phyloP scores from a whole-genome alignment of 2,329 filamentous ascomycete genomes.

The Monilinia vaccinii-corymbosi region DNA sequence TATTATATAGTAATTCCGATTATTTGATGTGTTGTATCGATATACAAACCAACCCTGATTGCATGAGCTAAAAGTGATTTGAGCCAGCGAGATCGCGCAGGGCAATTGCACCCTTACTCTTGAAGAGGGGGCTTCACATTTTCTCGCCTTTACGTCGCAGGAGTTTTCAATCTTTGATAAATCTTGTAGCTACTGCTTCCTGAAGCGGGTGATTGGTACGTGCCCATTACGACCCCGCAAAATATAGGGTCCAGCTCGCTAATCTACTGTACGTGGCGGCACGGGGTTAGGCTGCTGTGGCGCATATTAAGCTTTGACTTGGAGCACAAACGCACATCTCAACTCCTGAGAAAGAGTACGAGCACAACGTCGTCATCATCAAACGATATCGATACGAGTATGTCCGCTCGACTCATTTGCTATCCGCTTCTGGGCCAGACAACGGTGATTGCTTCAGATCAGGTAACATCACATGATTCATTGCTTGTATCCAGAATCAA shows the following conservation, averaged over 20 bases:
- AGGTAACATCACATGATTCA: background rate
- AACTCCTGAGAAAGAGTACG: background rate
- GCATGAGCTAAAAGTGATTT: no score
- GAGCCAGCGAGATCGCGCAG: no score
- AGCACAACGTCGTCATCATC: background rate
- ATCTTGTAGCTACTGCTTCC: no score
- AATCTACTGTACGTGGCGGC: background rate
- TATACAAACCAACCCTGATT: no score
- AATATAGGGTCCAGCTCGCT: background rate
- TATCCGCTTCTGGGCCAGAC: slow-evolving; percentile 1
- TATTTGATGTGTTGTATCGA: no score
- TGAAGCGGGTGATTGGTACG: background rate
- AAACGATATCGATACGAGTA: no score
- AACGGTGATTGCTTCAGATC: background rate
- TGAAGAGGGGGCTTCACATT: no score
- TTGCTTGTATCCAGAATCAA: background rate
- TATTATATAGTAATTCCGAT: no score
- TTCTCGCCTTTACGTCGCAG: no score
- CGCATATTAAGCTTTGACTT: background rate
- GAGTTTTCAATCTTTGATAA: no score
- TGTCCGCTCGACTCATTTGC: background rate
- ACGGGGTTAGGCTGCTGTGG: background rate
- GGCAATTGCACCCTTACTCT: no score
- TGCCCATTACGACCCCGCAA: background rate
- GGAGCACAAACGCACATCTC: background rate